These are phyloP conservation scores for Erigeron canadensis DNA, from an alignment of 129 eudicot genomes.

Conservation along the genomic window DNA sequence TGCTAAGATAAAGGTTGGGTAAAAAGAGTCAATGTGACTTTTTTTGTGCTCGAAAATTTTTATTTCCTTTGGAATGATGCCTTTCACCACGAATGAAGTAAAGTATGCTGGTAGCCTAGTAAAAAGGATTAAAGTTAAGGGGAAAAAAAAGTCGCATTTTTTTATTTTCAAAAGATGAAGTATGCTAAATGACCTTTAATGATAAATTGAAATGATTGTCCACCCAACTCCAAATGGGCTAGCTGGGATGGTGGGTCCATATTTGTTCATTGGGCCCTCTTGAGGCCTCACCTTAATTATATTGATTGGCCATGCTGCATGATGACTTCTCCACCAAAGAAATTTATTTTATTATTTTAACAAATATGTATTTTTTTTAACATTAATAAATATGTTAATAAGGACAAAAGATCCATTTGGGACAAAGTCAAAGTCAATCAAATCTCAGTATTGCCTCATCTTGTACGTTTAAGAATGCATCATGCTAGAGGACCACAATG, in stretches of 20 bases:
- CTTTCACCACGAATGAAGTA: slow-evolving; percentile 33
- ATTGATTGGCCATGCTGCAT: slow-evolving; percentile 22
- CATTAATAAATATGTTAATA: too few species aligned
- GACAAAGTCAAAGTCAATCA: slow-evolving; percentile 30
- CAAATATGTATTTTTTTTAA: too few species aligned
- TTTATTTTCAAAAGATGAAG: slow-evolving; percentile 33
- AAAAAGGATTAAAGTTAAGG: slow-evolving; percentile 12
- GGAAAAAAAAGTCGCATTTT: slow-evolving; percentile 25
- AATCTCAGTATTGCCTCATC: slow-evolving; percentile 9
- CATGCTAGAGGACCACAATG: slow-evolving; percentile 23
- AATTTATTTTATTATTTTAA: neutral
- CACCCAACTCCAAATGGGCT: slow-evolving; percentile 41
- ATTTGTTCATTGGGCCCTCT: slow-evolving; percentile 33
- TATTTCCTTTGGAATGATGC: slow-evolving; percentile 21
- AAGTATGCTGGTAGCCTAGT: slow-evolving; percentile 26
- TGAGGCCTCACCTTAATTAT: slow-evolving; percentile 33
- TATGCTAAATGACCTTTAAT: slow-evolving; percentile 20
- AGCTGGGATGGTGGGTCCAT: slow-evolving; percentile 43
- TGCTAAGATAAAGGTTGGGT: slow-evolving; percentile 17
- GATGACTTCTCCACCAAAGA: slow-evolving; percentile 27
- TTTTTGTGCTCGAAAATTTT: neutral
- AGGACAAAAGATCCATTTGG: slow-evolving; percentile 25
- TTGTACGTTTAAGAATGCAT: neutral
- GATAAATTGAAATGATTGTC: slow-evolving; percentile 32
- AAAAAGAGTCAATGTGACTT: slow-evolving; percentile 26